phyloP scores from a whole-genome alignment of 352 stramenopile genomes.

The Pythium phragmiticola region DNA sequence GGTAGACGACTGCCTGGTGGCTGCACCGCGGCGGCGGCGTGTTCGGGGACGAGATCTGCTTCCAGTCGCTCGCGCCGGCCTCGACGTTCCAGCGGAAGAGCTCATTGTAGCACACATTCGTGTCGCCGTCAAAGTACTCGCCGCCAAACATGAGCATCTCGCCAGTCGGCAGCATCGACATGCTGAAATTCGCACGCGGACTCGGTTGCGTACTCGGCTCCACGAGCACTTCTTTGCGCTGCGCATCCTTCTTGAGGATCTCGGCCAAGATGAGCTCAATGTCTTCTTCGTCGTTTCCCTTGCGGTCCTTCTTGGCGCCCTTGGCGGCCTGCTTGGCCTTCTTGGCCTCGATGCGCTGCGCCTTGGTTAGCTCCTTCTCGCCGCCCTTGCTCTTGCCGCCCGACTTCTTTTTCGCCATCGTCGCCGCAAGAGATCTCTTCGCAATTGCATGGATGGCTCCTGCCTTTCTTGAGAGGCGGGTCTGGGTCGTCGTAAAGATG shows the following conservation, averaged over 20 bases:
- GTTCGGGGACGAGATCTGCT: slow-evolving; percentile 86
- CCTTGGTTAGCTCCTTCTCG: slow-evolving; percentile 70
- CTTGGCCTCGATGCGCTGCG: slow-evolving; percentile 74
- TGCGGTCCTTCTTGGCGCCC: slow-evolving; percentile 76
- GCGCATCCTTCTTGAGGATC: slow-evolving; percentile 76
- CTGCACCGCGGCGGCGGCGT: slow-evolving; percentile 91
- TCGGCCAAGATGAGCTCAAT: slow-evolving; percentile 81
- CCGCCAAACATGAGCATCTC: slow-evolving; percentile 95
- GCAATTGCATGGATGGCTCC: background rate
- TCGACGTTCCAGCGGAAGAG: slow-evolving; percentile 94
- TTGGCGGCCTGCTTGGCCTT: slow-evolving; percentile 82
- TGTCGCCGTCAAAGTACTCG: slow-evolving; percentile 97
- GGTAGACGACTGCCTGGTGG: slow-evolving; percentile 94
- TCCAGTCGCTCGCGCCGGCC: slow-evolving; percentile 66
- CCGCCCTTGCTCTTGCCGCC: slow-evolving; percentile 36
- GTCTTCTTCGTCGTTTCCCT: slow-evolving; percentile 74
- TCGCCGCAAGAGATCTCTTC: background rate
- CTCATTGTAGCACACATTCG: slow-evolving; percentile 96
- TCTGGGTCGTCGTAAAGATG: background rate
- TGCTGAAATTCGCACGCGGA: slow-evolving; percentile 77
- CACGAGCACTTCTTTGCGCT: slow-evolving; percentile 62
- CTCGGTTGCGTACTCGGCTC: slow-evolving; percentile 53
- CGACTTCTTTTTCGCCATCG: slow-evolving; percentile 66
- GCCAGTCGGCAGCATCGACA: slow-evolving; percentile 66
- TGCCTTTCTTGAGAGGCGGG: slow-evolving; percentile 16